Evolutionary conservation across 2,329 filamentous ascomycete species (phyloP).

Genomic region (Ustulina deusta): DNA sequence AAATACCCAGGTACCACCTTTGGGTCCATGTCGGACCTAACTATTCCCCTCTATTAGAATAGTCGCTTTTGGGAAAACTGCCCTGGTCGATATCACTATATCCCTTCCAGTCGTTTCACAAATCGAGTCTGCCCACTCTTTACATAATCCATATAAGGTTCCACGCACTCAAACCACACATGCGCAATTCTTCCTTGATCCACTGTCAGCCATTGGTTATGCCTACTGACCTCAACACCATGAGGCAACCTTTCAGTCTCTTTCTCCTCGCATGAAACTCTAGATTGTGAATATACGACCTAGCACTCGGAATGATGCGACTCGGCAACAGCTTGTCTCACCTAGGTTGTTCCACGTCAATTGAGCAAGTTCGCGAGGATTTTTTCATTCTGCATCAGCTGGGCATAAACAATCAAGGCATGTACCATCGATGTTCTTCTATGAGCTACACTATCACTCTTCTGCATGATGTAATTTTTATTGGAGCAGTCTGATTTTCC

Average conservation of each 20-base stretch:
- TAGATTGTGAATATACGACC: not conserved
- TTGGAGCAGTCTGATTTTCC: constrained; percentile 82
- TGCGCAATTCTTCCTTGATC: not conserved
- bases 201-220: constrained; percentile 2
- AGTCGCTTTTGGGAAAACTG: not conserved
- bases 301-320: constrained; percentile 26
- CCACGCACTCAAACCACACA: constrained; percentile 15
- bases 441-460: constrained; percentile 8
- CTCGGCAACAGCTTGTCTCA: constrained; percentile 11
- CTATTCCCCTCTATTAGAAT: constrained; percentile 1
- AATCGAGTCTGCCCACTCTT: too few species aligned
- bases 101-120: not conserved
- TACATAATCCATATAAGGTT: too few species aligned
- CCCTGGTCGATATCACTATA: not conserved
- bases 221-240: constrained; percentile 11
- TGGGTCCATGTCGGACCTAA: constrained; percentile 1
- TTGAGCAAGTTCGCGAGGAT: not conserved
- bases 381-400: constrained; percentile 4
- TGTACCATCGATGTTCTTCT: constrained; percentile 3
- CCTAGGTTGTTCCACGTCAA: constrained; percentile 11
- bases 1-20: constrained; percentile 1
- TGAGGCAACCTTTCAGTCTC: constrained; percentile 15
- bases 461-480: constrained; percentile 64
- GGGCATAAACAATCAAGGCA: constrained; percentile 28
- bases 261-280: constrained; percentile 1